Evolutionary conservation across 2,329 filamentous ascomycete species (phyloP).

Genomic region (Pseudocercospora crystallina): DNA sequence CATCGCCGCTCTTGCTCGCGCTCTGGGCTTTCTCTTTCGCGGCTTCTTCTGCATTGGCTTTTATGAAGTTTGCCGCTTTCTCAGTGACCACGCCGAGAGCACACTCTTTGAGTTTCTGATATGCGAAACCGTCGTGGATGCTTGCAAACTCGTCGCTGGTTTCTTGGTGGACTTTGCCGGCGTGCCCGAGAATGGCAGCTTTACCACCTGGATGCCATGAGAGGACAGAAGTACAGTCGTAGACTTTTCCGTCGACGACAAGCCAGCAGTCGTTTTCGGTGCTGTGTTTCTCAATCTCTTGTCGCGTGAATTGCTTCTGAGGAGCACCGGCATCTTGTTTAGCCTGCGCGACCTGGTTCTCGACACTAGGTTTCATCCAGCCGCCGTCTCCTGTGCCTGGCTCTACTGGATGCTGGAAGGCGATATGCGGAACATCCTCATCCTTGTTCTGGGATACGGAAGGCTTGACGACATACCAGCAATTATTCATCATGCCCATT

Average conservation of each 20-base stretch:
- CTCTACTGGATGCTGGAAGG: constrained; percentile 51
- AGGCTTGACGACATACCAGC: constrained; percentile 49
- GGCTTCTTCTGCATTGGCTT: constrained; percentile 42
- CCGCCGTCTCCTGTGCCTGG: constrained; percentile 46
- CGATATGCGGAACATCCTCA: constrained; percentile 35
- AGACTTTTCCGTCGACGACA: constrained; percentile 54
- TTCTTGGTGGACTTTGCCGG: constrained; percentile 51
- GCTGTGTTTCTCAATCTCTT: constrained; percentile 56
- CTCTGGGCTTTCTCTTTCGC: constrained; percentile 40
- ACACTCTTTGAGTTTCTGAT: constrained; percentile 55
- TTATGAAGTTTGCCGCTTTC: constrained; percentile 50
- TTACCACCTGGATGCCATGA: constrained; percentile 53
- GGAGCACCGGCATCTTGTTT: constrained; percentile 48
- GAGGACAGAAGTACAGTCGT: constrained; percentile 51
- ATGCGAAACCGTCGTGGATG: constrained; percentile 54
- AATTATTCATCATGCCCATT: constrained; percentile 58
- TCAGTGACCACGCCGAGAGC: constrained; percentile 51
- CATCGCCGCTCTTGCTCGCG: constrained; percentile 28
- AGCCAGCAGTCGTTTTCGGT: constrained; percentile 54
- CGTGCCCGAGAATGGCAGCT: constrained; percentile 50
- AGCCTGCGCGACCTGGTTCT: constrained; percentile 46
- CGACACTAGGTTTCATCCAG: constrained; percentile 53
- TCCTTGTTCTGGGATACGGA: constrained; percentile 39
- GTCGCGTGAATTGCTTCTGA: constrained; percentile 52
- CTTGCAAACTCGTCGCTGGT: constrained; percentile 52